Conservation (phyloP, 495 filamentous ascomycete species). For the Neurospora sp. region DNA sequence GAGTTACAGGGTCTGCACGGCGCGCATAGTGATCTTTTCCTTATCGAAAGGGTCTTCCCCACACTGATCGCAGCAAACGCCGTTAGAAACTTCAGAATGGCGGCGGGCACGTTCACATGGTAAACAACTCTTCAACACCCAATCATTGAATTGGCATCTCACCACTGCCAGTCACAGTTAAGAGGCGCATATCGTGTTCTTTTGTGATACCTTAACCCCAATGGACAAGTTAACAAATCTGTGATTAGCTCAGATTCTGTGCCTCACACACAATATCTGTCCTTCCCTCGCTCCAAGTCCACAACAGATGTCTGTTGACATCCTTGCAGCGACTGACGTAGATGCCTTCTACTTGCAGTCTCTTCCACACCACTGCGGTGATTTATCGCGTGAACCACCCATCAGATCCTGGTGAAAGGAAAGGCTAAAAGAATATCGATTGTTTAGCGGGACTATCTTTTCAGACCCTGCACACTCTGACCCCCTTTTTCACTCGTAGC, state of each 20-base stretch:
- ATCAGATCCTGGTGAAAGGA: neutral
- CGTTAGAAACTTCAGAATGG: neutral
- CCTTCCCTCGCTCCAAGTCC: neutral
- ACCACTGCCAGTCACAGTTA: neutral
- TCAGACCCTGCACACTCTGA: neutral
- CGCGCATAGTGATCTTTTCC: neutral
- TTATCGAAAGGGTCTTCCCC: neutral
- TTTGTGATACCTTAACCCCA: neutral
- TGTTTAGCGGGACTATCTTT: neutral
- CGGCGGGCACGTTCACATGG: neutral
- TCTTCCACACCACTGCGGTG: neutral
- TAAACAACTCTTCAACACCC: neutral
- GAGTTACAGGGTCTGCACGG: neutral
- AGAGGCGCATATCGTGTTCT: neutral
- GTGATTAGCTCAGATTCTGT: neutral
- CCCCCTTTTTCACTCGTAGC: neutral
- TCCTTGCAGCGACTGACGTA: conserved; percentile 17
- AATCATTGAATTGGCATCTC: neutral
- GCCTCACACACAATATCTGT: neutral
- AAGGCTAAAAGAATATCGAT: neutral
- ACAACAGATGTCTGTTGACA: neutral
- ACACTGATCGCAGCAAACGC: neutral
- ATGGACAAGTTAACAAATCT: neutral
- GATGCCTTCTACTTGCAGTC: neutral
- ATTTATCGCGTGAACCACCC: neutral